A percentile compares a stretch with the other conserved stretches of the same genome.
phyloP scores from a whole-genome alignment of 2,329 filamentous ascomycete species.

The Penicillium fuscoglaucum region DNA sequence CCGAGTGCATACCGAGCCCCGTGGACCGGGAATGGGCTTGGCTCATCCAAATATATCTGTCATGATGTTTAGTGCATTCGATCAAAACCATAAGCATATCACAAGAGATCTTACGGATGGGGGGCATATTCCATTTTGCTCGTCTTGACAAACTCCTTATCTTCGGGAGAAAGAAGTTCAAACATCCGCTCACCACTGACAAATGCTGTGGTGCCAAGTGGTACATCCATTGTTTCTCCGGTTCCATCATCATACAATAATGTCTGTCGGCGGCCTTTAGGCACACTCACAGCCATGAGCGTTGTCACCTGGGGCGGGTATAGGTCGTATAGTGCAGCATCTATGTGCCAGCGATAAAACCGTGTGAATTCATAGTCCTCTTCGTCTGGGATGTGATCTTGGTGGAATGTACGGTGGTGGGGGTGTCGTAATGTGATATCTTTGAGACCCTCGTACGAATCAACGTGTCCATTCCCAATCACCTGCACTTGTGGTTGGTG shows the following conservation, averaged over 20 bases:
- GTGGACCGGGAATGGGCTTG: slow-evolving; percentile 64
- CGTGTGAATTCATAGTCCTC: slow-evolving; percentile 59
- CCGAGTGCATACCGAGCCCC: slow-evolving; percentile 70
- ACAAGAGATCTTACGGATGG: slow-evolving; percentile 57
- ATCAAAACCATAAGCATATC: neutral
- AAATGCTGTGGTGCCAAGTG: slow-evolving; percentile 75
- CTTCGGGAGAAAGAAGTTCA: slow-evolving; percentile 62
- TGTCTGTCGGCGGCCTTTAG: slow-evolving; percentile 64
- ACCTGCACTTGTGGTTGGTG: slow-evolving; percentile 79
- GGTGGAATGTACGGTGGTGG: slow-evolving; percentile 76
- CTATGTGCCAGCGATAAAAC: slow-evolving; percentile 79
- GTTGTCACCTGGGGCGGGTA: slow-evolving; percentile 73
- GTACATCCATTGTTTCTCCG: slow-evolving; percentile 64
- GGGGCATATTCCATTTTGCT: slow-evolving; percentile 73
- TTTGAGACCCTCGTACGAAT: slow-evolving; percentile 68
- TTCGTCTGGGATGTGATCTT: slow-evolving; percentile 60
- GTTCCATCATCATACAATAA: slow-evolving; percentile 73
- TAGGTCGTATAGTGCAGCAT: slow-evolving; percentile 72
- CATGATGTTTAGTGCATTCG: neutral
- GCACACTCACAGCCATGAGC: slow-evolving; percentile 72
- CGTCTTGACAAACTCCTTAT: slow-evolving; percentile 66
- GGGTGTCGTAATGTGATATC: slow-evolving; percentile 71
- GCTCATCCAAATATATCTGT: slow-evolving; percentile 71
- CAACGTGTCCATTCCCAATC: slow-evolving; percentile 72
- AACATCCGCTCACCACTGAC: slow-evolving; percentile 71